A percentile compares a stretch with the other conserved stretches of the same genome.
These are phyloP conservation scores for Rhynchosporium graminicola DNA, from an alignment of 2,329 filamentous ascomycete species.

Conservation along the genomic window DNA sequence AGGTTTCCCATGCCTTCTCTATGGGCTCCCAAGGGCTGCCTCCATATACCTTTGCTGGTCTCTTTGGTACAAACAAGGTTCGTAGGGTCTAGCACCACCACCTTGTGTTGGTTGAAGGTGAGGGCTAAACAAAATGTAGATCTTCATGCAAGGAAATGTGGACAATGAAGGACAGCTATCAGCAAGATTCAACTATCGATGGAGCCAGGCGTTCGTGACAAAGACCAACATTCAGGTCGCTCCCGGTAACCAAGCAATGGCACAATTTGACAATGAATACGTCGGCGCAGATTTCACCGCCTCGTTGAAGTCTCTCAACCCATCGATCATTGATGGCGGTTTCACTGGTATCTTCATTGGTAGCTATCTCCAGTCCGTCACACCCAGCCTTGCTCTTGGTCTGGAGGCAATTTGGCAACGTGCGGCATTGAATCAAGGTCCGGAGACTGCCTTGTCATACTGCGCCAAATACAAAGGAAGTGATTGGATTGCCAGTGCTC, in stretches of 20 bases:
- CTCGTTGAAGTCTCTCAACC: conserved; percentile 91
- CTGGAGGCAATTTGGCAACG: conserved; percentile 95
- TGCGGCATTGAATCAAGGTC: conserved; percentile 76
- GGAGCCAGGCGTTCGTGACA: conserved; percentile 76
- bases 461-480: conserved; percentile 85
- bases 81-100: conserved; percentile 37
- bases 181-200: conserved; percentile 91
- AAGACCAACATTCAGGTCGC: conserved; percentile 88
- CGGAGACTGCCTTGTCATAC: conserved; percentile 90
- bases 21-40: conserved; percentile 88
- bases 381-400: conserved; percentile 81
- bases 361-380: conserved; percentile 92
- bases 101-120: background rate
- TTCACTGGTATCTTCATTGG: conserved; percentile 94
- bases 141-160: conserved; percentile 93
- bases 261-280: conserved; percentile 95
- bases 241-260: conserved; percentile 78
- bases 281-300: conserved; percentile 90
- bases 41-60: conserved; percentile 90
- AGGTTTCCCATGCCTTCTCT: conserved; percentile 94
- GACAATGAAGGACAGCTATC: conserved; percentile 89
- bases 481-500: conserved; percentile 91
- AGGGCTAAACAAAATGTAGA: conserved; percentile 51
- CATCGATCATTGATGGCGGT: conserved; percentile 88
- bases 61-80: conserved; percentile 93